phyloP scores from a whole-genome alignment of 306 rosid genomes.

The Malus orientalis region DNA sequence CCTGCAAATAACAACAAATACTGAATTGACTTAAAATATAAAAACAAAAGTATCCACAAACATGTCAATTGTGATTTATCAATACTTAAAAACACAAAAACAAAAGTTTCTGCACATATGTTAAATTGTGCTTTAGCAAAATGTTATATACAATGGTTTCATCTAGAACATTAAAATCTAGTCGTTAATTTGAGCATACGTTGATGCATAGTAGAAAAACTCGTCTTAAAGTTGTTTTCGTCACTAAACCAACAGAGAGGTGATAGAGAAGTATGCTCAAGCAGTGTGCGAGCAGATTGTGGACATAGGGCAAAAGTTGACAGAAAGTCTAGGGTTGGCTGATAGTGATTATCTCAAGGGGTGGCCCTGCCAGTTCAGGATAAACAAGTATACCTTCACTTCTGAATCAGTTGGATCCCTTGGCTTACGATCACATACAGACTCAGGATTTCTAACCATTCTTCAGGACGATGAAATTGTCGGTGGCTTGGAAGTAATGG shows the following conservation, averaged over 20 bases:
- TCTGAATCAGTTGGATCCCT: conserved; percentile 36
- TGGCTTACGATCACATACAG: conserved; percentile 37
- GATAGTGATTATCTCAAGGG: conserved; percentile 20
- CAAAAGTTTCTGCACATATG: too few relatives aligned
- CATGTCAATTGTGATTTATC: too few relatives aligned
- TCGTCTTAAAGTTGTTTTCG: background rate
- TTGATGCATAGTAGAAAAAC: too few relatives aligned
- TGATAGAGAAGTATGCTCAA: conserved; percentile 23
- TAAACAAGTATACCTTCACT: conserved; percentile 52
- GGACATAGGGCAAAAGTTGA: conserved; percentile 35
- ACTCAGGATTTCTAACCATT: conserved; percentile 46
- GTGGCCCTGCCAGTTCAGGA: conserved; percentile 48
- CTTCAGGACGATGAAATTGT: conserved; percentile 67
- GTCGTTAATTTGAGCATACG: too few relatives aligned
- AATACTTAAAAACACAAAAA: too few relatives aligned
- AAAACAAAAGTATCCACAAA: too few relatives aligned
- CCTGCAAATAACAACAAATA: too few relatives aligned
- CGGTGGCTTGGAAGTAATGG: conserved; percentile 53
- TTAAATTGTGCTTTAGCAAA: too few relatives aligned
- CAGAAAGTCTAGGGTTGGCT: conserved; percentile 29
- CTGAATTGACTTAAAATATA: too few relatives aligned
- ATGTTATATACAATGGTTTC: too few relatives aligned
- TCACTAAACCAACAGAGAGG: conserved; percentile 2
- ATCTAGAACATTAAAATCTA: too few relatives aligned
- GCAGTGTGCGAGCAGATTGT: conserved; percentile 32